These are phyloP conservation scores for Neocucurbitaria cava DNA, from an alignment of 2,329 filamentous ascomycete genomes.

Conservation along the genomic window DNA sequence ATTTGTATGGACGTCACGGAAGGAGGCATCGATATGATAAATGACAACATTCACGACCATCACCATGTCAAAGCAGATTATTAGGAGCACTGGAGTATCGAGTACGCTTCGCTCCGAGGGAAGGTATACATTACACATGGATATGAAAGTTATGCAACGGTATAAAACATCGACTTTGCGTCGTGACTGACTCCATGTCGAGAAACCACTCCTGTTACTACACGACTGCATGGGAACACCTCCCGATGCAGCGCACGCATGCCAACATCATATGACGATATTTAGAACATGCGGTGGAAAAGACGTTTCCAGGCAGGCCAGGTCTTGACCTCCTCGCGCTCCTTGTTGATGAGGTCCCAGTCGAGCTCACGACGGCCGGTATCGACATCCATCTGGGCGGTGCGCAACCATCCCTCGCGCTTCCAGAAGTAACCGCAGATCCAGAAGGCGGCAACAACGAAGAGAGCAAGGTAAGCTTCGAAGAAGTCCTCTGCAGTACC, in stretches of 20 bases:
- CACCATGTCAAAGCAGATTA: too few relatives aligned
- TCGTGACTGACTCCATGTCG: not conserved
- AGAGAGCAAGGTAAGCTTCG: conserved; percentile 55
- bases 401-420: conserved; percentile 64
- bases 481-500: conserved; percentile 55
- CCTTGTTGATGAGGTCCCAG: conserved; percentile 68
- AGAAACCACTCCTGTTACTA: not conserved
- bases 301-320: conserved; percentile 60
- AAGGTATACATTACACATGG: conserved; percentile 1
- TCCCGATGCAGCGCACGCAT: not conserved
- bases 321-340: conserved; percentile 58
- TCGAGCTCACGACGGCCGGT: conserved; percentile 69
- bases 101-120: not conserved
- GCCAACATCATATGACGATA: not conserved
- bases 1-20: too few relatives aligned
- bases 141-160: not conserved
- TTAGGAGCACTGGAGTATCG: not conserved
- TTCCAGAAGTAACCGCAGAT: conserved; percentile 69
- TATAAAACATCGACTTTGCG: not conserved
- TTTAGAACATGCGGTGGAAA: conserved; percentile 36
- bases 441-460: conserved; percentile 53
- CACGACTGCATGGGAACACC: not conserved
- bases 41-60: too few relatives aligned
- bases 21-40: too few relatives aligned
- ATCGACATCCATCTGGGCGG: conserved; percentile 71